Evolutionary conservation across 2,329 filamentous ascomycete genomes (phyloP), one percentile per base, ranked within the genome.

Genomic region (Neonectria neomacrospora): DNA sequence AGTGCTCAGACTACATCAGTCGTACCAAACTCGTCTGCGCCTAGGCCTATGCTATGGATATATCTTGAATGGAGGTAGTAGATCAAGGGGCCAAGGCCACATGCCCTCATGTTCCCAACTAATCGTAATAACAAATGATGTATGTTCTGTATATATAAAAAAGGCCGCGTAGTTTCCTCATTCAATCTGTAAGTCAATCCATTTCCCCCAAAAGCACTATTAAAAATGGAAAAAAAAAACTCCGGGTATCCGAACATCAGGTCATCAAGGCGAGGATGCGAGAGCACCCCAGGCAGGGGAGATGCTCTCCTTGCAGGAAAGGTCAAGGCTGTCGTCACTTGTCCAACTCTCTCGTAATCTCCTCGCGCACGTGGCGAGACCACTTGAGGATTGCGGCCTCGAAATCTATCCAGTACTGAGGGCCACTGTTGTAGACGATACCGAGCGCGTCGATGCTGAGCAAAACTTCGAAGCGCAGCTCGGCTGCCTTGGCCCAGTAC

Each of bases 401-500:
- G 67, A 99, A 96, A 58, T 90, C 87, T 54, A 86, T 82, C 94
- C 94, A 97, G 12, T 89, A 88, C 56, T 88, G 84, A 1, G 85
- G 85, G 53, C 87, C 84, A 63, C 85, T 90, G 74, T 90, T 90
- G 74, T 94, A 91, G 22, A 97, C 94, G 8, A 97, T 86, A 28
- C 91, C 93, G 79, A 96, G 90, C 22, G 95, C 93, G 74, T 97
- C 93, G 57, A 97, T 85, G 67, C 90, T 88, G 54, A 98, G 83
- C 70, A 91, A 86, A 41, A 94, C 87, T 79, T 98, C 96, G 90
- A 95, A 99, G 58, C 96, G 89, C 62, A 98, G 84, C 80, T 99
- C 94, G 8, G 94, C 94, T 1, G 95, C 96, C 81, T 99, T 99
- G 79, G 92, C 87, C 95, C 96, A 99, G 82, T 91, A 99, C 42